Evolutionary conservation across 2,329 filamentous ascomycete species (phyloP), one percentile per base, ranked within the genome.

Genomic region (Lasiodiplodia hormozganensis): DNA sequence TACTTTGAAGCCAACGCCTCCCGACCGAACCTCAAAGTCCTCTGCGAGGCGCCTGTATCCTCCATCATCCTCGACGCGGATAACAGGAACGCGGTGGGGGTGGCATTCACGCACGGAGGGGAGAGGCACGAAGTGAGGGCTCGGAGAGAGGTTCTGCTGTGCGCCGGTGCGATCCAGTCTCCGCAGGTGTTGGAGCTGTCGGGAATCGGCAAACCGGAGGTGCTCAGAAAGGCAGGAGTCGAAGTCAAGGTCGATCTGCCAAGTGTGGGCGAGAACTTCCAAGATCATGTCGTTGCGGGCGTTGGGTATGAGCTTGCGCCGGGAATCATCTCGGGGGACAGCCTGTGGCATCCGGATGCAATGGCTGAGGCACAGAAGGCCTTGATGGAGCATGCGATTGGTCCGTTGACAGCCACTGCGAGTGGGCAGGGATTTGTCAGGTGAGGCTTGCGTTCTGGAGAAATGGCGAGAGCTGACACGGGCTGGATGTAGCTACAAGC

Each of bases 251-350:
- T 79, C 3, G 72, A 76, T 4, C 72, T 75, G 28, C 73, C 74
- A 0, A 69, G 67, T 6, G 77, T 81, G 2, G 78, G 78, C 2
- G 76, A 78, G 40, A 78, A 78, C 57, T 68, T 80, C 21, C 76
- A 76, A 49, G 78, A 80, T 51, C 77, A 78, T 49, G 73, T 74
- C n/a, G 74, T 73, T 56, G 72, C 69, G 4, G 69, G 70, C 2
- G 12, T n/a, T 11, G 11, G 3, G 2, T 62, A 62, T 16, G 25
- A 51, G 28, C 58, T 62, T 11, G 58, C 25, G 25, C 25, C 25
- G 16, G 62, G 62, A 2, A 21, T 21, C 10, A 18, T 38, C 18
- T 69, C 67, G 8, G 28, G 21, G 25, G 57, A 62, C 14, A 66
- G 38, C 10, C 12, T 67, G 28, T 49, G 21, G 11, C 34, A 65